These are phyloP conservation scores for Hemisphaericaspora xylanilytica DNA, from an alignment of 1,139 yeast species.

Conservation along the genomic window DNA sequence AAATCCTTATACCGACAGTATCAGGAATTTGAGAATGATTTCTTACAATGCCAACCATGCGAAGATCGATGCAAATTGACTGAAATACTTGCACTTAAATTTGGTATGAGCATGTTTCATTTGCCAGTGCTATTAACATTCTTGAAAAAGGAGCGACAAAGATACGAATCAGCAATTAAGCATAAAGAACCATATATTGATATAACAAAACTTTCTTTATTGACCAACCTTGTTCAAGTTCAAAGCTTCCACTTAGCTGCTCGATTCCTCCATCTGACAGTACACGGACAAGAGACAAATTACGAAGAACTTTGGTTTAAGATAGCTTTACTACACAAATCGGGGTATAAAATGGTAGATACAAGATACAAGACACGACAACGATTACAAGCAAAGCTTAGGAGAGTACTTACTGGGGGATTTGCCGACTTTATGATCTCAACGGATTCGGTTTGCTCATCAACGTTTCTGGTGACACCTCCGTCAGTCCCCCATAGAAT, in stretches of 20 bases:
- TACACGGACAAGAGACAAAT: background rate
- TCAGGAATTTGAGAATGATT: slow-evolving; percentile 2
- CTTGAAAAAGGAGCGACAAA: background rate
- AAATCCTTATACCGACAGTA: background rate
- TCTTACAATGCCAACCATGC: background rate
- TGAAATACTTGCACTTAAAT: too few species aligned
- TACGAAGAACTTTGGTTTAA: slow-evolving; percentile 26
- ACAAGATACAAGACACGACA: slow-evolving; percentile 4
- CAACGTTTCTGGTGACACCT: too few species aligned
- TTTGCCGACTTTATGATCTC: slow-evolving; percentile 1
- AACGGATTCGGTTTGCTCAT: background rate
- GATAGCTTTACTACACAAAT: slow-evolving; percentile 9
- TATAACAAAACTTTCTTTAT: slow-evolving; percentile 8
- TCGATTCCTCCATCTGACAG: slow-evolving; percentile 5
- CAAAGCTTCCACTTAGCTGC: slow-evolving; percentile 18
- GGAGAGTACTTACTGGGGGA: background rate
- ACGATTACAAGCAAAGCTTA: background rate
- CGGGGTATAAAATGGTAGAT: slow-evolving; percentile 7
- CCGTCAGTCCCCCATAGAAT: too few species aligned
- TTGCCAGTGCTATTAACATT: slow-evolving; percentile 1
- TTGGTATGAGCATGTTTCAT: background rate
- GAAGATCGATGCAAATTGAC: background rate
- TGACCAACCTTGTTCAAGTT: slow-evolving; percentile 11
- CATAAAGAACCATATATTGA: background rate
- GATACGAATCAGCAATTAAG: background rate